Percentiles rank a stretch among this genome's conserved stretches.
Evolutionary conservation across 495 filamentous ascomycete genomes (phyloP).

Genomic region (Extremus antarcticus): DNA sequence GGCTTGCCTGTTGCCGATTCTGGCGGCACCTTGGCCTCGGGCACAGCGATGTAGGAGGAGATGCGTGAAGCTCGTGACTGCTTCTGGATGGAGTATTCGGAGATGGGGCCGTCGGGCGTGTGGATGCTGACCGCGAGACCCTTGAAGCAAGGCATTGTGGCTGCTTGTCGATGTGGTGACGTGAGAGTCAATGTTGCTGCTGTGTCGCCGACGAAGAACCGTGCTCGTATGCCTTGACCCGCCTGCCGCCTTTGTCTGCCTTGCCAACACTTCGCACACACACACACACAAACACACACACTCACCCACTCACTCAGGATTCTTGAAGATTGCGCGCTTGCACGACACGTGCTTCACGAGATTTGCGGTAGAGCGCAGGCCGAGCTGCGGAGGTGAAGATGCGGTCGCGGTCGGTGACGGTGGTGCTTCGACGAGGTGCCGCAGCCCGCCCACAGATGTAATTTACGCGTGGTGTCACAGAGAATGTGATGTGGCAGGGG

Average conservation of each 20-base stretch:
- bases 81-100: conserved; percentile 90
- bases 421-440: too few species aligned
- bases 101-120: conserved; percentile 73
- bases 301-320: not conserved
- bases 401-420: not conserved
- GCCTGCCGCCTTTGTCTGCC: too few species aligned
- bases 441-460: too few species aligned
- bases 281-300: too few species aligned
- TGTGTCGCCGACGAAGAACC: too few species aligned
- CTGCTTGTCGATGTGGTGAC: not conserved
- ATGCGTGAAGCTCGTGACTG: conserved; percentile 84
- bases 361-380: not conserved
- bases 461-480: too few species aligned
- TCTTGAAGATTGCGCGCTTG: not conserved
- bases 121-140: conserved; percentile 95
- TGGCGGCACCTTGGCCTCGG: conserved; percentile 64
- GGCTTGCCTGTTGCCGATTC: conserved; percentile 57
- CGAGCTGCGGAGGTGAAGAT: not conserved
- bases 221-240: too few species aligned
- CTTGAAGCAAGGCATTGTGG: conserved; percentile 87
- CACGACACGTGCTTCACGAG: not conserved
- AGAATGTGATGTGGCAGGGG: too few species aligned
- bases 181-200: not conserved
- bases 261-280: too few species aligned
- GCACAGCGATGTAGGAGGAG: conserved; percentile 92